Evolutionary conservation across 164 flowering plant species (phyloP), one percentile per base, ranked within the genome.

Genomic region (Vitis labrusca): DNA sequence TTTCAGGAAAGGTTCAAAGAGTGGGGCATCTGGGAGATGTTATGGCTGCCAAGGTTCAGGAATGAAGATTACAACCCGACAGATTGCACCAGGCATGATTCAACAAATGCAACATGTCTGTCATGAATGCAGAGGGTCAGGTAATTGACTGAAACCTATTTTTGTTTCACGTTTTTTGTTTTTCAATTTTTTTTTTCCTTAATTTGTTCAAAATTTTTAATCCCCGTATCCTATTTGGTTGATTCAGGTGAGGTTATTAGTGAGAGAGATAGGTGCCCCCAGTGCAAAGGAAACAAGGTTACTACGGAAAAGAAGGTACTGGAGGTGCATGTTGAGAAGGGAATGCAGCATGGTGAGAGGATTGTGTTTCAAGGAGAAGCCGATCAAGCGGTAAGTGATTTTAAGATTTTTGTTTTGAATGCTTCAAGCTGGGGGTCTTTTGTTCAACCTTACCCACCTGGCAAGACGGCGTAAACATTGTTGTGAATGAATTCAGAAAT

Each of bases 31-130:
- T 6, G 73, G 76, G 50, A 85, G 58, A 71, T 92, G 97, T 70
- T 50, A 68, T 67, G 91, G 94, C 27, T 92, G 97, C 72, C 86
- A 84, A 61, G 94, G 97, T 64, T 12, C 88, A 9, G 97, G 97
- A 30, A 81, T 92, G 88, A 88, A 87, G 71, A 32, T 88, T 44
- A 60, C 91, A 11, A 84, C 73, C 1, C 65, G 94, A 14, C 94
- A 84, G 53, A 73, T 89, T 78, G 93, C 85, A 14, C 83, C 81
- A 2, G 83, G 85, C 64, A 89, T 91, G 97, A 82, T 89, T 66
- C 97, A 89, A 67, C 92, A 89, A 70, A 86, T 89, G 93, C 97
- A 88, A 62, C 90, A 87, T 80, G 78, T 73, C 47, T 91, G 97
- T 68, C 75, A 78, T 47, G 92, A 86, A 27, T 91, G 97, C 75